Evolutionary conservation across 805 yeast species (phyloP).

Genomic region (Torulaspora indica): DNA sequence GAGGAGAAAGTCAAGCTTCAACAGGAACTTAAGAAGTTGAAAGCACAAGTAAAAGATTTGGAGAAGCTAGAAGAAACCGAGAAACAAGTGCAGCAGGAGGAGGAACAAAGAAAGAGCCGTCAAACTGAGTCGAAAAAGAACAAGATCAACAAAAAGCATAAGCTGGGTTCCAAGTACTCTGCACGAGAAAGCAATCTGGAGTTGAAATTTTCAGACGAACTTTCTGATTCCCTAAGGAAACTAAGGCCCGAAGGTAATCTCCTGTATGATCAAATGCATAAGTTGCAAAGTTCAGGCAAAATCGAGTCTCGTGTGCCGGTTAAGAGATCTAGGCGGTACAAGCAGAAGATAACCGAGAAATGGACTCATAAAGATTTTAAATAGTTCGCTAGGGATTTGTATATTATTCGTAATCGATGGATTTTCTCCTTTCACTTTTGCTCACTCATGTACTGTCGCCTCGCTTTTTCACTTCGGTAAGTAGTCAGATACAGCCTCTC

Average conservation of each 20-base stretch:
- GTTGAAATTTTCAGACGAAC: conserved; percentile 83
- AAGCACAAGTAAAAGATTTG: conserved; percentile 56
- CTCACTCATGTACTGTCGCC: neutral
- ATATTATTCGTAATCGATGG: conserved; percentile 1
- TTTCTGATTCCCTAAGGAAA: conserved; percentile 76
- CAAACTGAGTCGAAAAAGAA: conserved; percentile 20
- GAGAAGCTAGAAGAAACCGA: conserved; percentile 42
- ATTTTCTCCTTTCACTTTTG: neutral
- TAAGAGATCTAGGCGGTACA: conserved; percentile 59
- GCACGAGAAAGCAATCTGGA: conserved; percentile 50
- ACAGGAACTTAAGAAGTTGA: conserved; percentile 52
- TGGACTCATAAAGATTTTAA: conserved; percentile 90
- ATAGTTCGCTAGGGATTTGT: conserved; percentile 30
- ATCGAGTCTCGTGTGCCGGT: conserved; percentile 74
- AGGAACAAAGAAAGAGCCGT: conserved; percentile 7
- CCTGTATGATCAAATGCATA: conserved; percentile 74
- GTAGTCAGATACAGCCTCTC: neutral
- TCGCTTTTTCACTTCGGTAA: neutral
- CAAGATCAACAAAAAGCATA: conserved; percentile 32
- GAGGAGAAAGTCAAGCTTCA: conserved; percentile 55
- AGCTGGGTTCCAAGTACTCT: conserved; percentile 44
- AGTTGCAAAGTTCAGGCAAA: conserved; percentile 77
- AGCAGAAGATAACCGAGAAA: conserved; percentile 78
- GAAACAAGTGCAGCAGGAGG: conserved; percentile 25
- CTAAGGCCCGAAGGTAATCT: conserved; percentile 88